Evolutionary conservation across 805 yeast genomes (phyloP), one percentile per base, ranked within the genome.

Genomic region (Candida gorgasii): DNA sequence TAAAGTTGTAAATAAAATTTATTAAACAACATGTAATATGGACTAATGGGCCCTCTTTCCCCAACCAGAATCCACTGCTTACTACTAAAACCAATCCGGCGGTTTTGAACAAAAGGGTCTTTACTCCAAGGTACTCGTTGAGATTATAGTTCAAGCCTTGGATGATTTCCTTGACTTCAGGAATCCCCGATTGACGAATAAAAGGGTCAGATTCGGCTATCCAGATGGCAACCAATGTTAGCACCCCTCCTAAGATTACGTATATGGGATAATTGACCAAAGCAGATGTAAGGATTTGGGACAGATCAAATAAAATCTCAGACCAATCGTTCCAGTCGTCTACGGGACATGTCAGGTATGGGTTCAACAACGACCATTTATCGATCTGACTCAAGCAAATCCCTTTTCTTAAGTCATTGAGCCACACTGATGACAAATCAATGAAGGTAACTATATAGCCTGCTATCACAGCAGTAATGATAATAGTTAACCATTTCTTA

Each of bases 1-100:
- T 16, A 8, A 48, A 35, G n/a, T 53, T 57, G 47, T 56, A 65
- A 42, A 42, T 63, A 28, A 48, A 63, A 60, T 50, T 82, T 63
- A 53, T 51, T 19, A 80, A 66, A 48, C 86, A 79, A 50, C 86
- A 79, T 0, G 92, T 75, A 3, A 88, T 77, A 59, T 89, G 95
- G 18, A 86, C 90, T 42, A 89, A 59, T 0, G 96, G 96, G 1
- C 95, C 96, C 53, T 88, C 96, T 54, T 80, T 82, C 5, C 96
- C 96, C 5, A 85, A 72, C 87, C 92, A 85, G 2, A 88, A 54
- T 0, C 95, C 95, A 1, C 87, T 78, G 16, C 89, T 81, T 4
- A 85, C 82, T 12, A 84, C 82, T 36, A 86, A 62, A 5, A 80
- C 65, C 36, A 87, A 63, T 2, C 89, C 86, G 1, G 69, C 31